phyloP scores from a whole-genome alignment of 768 basidiomycete species.

The Phanerodontia chrysosporium region DNA sequence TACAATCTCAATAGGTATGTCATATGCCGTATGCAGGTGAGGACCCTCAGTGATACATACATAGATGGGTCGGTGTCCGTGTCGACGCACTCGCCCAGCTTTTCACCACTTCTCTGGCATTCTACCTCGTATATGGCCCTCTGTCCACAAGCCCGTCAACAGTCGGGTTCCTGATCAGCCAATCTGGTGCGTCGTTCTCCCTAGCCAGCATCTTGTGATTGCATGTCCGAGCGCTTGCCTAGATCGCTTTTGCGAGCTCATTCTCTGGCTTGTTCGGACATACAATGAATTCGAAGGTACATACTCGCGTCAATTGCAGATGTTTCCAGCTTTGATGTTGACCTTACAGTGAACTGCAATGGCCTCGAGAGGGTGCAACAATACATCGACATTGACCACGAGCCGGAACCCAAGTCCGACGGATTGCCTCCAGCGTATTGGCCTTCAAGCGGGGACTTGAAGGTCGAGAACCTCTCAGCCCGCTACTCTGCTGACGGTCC shows the following conservation, averaged over 20 bases:
- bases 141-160: conserved; percentile 34
- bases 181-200: conserved; percentile 31
- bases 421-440: conserved; percentile 49
- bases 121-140: conserved; percentile 43
- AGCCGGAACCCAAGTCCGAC: conserved; percentile 30
- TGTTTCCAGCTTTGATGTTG: no score
- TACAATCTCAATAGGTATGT: conserved; percentile 37
- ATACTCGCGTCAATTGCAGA: background rate
- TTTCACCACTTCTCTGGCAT: conserved; percentile 45
- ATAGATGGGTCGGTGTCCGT: conserved; percentile 43
- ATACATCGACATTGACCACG: conserved; percentile 45
- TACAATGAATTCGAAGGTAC: conserved; percentile 41
- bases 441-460: conserved; percentile 43
- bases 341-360: conserved; percentile 11
- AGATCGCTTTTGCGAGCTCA: conserved; percentile 51
- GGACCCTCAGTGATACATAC: no score
- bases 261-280: conserved; percentile 44
- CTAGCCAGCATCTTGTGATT: no score
- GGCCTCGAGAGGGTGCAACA: conserved; percentile 38
- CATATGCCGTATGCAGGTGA: background rate
- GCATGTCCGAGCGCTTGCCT: background rate
- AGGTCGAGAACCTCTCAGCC: conserved; percentile 40
- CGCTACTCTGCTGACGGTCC: conserved; percentile 44
- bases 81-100: conserved; percentile 51
- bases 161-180: conserved; percentile 34